phyloP scores from a whole-genome alignment of 352 stramenopile genomes.

The Globisporangium uncinulatum region DNA sequence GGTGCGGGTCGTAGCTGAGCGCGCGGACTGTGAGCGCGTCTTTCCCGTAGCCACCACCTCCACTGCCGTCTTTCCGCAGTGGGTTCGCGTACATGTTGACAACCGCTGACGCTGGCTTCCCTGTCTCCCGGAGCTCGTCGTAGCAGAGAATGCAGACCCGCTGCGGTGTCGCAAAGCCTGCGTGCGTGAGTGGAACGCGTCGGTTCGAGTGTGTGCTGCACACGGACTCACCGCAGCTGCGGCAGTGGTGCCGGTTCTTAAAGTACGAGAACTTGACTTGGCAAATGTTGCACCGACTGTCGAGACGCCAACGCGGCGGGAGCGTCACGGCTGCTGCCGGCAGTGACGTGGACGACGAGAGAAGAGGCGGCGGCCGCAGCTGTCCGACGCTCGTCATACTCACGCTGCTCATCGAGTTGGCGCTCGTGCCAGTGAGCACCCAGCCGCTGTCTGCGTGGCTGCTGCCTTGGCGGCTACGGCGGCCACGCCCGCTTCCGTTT shows the following conservation, averaged over 20 bases:
- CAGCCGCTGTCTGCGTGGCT: not conserved
- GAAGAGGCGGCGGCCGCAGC: slow-evolving; percentile 23
- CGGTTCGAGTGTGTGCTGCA: slow-evolving; percentile 78
- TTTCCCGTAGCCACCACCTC: too few relatives aligned
- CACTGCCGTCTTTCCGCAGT: slow-evolving; percentile 1
- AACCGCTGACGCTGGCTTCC: slow-evolving; percentile 56
- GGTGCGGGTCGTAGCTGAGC: not conserved
- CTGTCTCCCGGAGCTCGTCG: slow-evolving; percentile 69
- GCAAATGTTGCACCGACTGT: slow-evolving; percentile 80
- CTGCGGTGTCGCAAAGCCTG: slow-evolving; percentile 51
- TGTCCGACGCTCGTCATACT: slow-evolving; percentile 14
- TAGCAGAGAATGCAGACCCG: slow-evolving; percentile 80
- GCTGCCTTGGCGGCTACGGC: not conserved
- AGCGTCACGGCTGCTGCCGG: slow-evolving; percentile 22
- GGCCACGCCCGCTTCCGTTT: not conserved
- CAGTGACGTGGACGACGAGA: not conserved
- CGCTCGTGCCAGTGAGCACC: slow-evolving; percentile 5
- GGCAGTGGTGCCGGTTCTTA: slow-evolving; percentile 83
- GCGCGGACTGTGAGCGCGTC: slow-evolving; percentile 1
- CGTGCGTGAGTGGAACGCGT: slow-evolving; percentile 53
- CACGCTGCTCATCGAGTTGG: not conserved
- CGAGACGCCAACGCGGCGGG: slow-evolving; percentile 63
- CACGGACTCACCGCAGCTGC: slow-evolving; percentile 82
- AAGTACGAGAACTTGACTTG: slow-evolving; percentile 85
- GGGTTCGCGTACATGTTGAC: slow-evolving; percentile 50